Conservation (phyloP, 352 stramenopile species). For the Blastocystis sp. region DNA sequence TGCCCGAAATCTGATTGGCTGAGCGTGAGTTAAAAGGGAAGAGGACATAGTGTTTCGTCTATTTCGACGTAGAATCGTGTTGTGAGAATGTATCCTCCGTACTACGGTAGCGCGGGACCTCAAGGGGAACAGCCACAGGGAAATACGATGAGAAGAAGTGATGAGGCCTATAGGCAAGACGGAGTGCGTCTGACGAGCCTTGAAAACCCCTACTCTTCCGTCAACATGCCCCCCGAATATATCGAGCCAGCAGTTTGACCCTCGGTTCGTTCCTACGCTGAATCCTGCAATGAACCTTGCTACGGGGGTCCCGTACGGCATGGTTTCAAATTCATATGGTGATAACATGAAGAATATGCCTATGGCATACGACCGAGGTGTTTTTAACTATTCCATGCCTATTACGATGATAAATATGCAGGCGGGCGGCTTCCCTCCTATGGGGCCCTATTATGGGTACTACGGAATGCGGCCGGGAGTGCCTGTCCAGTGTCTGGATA, state of each 20-base stretch:
- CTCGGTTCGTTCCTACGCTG: constrained; percentile 37
- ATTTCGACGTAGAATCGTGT: neutral
- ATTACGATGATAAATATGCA: constrained; percentile 49
- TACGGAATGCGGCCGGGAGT: constrained; percentile 26
- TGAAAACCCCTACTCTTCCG: constrained; percentile 50
- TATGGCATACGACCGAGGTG: constrained; percentile 41
- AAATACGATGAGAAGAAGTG: constrained; percentile 19
- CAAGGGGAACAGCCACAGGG: constrained; percentile 23
- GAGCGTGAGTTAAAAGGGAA: neutral
- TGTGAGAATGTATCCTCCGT: constrained; percentile 50
- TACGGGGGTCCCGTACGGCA: constrained; percentile 25
- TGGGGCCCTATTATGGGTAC: constrained; percentile 24
- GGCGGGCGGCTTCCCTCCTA: constrained; percentile 4
- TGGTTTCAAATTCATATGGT: constrained; percentile 61
- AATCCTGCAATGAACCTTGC: constrained; percentile 43
- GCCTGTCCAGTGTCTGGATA: neutral
- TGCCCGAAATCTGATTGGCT: constrained; percentile 22
- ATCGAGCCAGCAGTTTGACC: constrained; percentile 41
- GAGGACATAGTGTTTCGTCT: neutral
- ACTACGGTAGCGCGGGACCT: constrained; percentile 24
- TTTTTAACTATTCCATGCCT: constrained; percentile 36
- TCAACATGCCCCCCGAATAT: constrained; percentile 45
- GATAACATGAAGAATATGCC: constrained; percentile 50
- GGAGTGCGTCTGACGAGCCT: constrained; percentile 21
- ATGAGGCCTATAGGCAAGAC: constrained; percentile 47